Percentiles rank a stretch among this genome's conserved stretches.
Evolutionary conservation across 306 rosid genomes (phyloP).

Genomic region (Aeschynomene evenia): DNA sequence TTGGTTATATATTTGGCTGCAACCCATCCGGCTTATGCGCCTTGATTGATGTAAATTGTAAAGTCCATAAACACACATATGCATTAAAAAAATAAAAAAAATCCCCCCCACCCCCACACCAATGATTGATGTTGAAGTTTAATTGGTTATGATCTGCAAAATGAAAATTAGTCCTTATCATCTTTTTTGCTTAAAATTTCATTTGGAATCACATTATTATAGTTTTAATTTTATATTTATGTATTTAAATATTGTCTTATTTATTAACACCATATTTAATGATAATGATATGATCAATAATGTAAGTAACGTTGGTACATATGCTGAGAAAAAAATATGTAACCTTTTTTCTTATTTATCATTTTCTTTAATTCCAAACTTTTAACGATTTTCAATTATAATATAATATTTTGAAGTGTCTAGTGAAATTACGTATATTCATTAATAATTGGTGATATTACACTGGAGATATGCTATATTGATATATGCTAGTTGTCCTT

Average conservation of each 20-base stretch:
- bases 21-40: slow-evolving; percentile 35
- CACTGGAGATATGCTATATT: neutral
- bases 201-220: too few relatives aligned
- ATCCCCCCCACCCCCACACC: too few relatives aligned
- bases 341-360: too few relatives aligned
- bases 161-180: neutral
- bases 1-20: neutral
- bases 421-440: neutral
- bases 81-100: too few relatives aligned
- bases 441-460: neutral
- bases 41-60: slow-evolving; percentile 22
- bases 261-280: too few relatives aligned
- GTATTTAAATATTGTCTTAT: too few relatives aligned
- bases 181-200: neutral
- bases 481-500: slow-evolving; percentile 9
- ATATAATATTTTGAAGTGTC: neutral
- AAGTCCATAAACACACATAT: too few relatives aligned
- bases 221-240: too few relatives aligned
- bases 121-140: neutral
- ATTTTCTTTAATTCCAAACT: neutral
- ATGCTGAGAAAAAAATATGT: too few relatives aligned
- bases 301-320: too few relatives aligned
- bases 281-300: too few relatives aligned
- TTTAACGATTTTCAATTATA: neutral
- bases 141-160: neutral